Evolutionary conservation across 1,284 basidiomycete species (phyloP).

Genomic region (Malassezia brasiliensis): DNA sequence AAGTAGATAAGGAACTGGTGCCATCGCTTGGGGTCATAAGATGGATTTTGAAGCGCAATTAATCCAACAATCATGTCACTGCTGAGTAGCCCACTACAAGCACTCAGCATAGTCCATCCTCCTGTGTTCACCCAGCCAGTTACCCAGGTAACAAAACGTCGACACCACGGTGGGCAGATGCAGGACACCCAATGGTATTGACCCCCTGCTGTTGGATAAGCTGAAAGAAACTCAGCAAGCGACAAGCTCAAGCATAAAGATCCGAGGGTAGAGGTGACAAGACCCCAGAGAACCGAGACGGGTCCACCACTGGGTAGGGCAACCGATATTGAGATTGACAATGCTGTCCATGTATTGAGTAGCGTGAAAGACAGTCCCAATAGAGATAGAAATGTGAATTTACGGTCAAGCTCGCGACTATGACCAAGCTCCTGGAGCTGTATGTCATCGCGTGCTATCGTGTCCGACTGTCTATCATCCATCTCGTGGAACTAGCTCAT

Average conservation of each 20-base stretch:
- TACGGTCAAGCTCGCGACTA: no score
- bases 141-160: no score
- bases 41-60: constrained; percentile 44
- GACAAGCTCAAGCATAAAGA: neutral
- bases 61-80: constrained; percentile 48
- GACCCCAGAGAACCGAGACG: neutral
- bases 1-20: constrained; percentile 36
- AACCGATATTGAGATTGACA: constrained; percentile 34
- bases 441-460: neutral
- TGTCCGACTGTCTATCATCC: no score
- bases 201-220: constrained; percentile 40
- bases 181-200: constrained; percentile 49
- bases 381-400: no score
- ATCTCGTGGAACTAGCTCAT: no score
- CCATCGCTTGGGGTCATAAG: constrained; percentile 37
- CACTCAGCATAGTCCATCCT: no score
- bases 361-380: neutral
- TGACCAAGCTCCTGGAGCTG: no score
- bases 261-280: neutral
- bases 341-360: constrained; percentile 7
- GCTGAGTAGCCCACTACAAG: constrained; percentile 9
- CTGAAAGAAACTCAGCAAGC: constrained; percentile 15
- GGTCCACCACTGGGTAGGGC: constrained; percentile 5
- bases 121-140: no score
- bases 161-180: constrained; percentile 25